Evolutionary conservation across 2,329 filamentous ascomycete species (phyloP).

Genomic region (Penicillium corylophilum): DNA sequence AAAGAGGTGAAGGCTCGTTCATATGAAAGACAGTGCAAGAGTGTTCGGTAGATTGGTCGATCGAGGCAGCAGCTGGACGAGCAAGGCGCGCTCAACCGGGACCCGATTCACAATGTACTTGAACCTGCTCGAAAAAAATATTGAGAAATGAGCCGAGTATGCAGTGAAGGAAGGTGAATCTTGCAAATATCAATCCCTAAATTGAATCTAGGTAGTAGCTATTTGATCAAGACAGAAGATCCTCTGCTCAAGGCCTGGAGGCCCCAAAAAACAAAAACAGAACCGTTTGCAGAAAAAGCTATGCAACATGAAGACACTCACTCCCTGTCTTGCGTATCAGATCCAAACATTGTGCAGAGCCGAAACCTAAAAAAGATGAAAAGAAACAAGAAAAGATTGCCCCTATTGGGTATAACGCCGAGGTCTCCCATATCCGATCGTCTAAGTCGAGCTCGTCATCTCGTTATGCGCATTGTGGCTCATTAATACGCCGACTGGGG

Average conservation of each 20-base stretch:
- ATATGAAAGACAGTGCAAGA: no score
- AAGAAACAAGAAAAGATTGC: constrained; percentile 11
- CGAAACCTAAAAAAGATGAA: constrained; percentile 3
- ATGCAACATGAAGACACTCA: neutral
- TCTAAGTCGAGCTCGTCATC: constrained; percentile 29
- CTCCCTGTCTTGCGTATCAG: neutral
- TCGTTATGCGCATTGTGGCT: constrained; percentile 22
- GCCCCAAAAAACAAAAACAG: neutral
- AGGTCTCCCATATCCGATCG: constrained; percentile 29
- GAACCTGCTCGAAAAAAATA: neutral
- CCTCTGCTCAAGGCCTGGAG: neutral
- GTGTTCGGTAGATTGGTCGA: no score
- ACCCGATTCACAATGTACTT: neutral
- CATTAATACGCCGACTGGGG: constrained; percentile 37
- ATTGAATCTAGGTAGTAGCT: neutral
- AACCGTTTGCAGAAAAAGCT: neutral
- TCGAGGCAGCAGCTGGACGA: no score
- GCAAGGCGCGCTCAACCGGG: no score
- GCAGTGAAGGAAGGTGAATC: no score
- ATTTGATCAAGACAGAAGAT: neutral
- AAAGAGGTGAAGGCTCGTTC: no score
- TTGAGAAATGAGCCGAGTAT: neutral
- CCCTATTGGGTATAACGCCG: constrained; percentile 31
- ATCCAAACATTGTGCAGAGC: neutral
- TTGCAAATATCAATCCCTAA: neutral